These are phyloP conservation scores for Pythium aphanidermatum DNA, from an alignment of 352 stramenopile species.

Conservation along the genomic window DNA sequence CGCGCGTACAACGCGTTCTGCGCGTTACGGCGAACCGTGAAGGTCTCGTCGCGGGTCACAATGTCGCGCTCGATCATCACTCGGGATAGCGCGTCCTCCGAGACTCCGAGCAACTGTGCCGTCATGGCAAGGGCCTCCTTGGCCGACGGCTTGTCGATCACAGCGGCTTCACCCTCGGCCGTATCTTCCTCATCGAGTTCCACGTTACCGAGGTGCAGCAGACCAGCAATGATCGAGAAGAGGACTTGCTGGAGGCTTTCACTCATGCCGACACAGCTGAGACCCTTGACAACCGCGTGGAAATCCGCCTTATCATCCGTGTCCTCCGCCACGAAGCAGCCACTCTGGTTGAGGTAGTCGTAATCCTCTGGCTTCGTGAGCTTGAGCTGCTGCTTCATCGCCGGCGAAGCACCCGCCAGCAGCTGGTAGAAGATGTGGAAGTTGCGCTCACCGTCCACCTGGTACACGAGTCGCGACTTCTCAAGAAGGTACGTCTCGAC, in stretches of 20 bases:
- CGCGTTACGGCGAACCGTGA: slow-evolving; percentile 73
- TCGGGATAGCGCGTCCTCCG: slow-evolving; percentile 49
- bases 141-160: slow-evolving; percentile 65
- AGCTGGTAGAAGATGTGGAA: slow-evolving; percentile 97
- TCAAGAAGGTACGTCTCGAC: slow-evolving; percentile 87
- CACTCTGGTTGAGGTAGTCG: slow-evolving; percentile 92
- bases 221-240: slow-evolving; percentile 89
- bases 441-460: slow-evolving; percentile 90
- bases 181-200: slow-evolving; percentile 90
- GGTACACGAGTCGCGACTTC: slow-evolving; percentile 85
- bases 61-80: slow-evolving; percentile 88
- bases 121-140: slow-evolving; percentile 50
- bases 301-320: slow-evolving; percentile 88
- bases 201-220: slow-evolving; percentile 96
- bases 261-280: slow-evolving; percentile 76
- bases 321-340: slow-evolving; percentile 90
- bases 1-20: slow-evolving; percentile 84
- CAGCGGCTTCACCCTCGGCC: slow-evolving; percentile 62
- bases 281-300: slow-evolving; percentile 54
- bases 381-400: slow-evolving; percentile 51
- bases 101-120: slow-evolving; percentile 63
- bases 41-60: slow-evolving; percentile 77
- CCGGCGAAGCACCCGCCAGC: slow-evolving; percentile 50
- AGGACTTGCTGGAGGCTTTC: slow-evolving; percentile 70
- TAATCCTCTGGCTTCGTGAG: slow-evolving; percentile 83